A percentile compares a stretch with the other conserved stretches of the same genome.
Conservation (phyloP, 148 eudicot species). For the Cornus florida region DNA sequence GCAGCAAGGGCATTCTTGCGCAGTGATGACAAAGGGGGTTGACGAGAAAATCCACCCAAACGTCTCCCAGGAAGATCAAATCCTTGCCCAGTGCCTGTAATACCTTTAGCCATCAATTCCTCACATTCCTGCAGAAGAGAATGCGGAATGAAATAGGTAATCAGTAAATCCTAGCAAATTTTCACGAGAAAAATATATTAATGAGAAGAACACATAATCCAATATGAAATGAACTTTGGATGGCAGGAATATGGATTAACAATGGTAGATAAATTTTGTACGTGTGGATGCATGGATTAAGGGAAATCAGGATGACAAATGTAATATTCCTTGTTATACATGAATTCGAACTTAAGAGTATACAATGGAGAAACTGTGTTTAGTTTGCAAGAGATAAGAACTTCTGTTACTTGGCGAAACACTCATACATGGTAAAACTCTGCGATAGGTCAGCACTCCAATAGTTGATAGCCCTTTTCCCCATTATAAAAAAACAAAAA, state of each 20-base stretch:
- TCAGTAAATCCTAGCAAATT: neutral
- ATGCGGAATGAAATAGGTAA: neutral
- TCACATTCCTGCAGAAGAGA: constrained; percentile 43
- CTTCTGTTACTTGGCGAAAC: neutral
- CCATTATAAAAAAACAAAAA: too few relatives aligned
- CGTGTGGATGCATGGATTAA: neutral
- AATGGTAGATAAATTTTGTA: neutral
- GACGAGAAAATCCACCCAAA: constrained; percentile 49
- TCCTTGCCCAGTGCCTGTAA: constrained; percentile 51
- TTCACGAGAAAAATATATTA: too few relatives aligned
- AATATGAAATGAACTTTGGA: neutral
- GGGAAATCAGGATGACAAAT: neutral
- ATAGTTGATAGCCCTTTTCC: neutral
- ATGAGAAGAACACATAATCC: neutral
- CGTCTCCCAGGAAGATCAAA: constrained; percentile 57
- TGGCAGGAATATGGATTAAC: neutral
- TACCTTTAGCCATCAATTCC: constrained; percentile 46
- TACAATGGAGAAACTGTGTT: neutral
- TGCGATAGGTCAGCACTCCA: neutral
- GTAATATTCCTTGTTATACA: neutral
- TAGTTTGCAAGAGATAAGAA: neutral
- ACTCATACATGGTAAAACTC: neutral
- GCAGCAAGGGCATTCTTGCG: constrained; percentile 47
- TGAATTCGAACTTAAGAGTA: neutral
- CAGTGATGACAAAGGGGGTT: constrained; percentile 43